Conservation (phyloP, 208 protist species). For the Kentomonas sorsogonicus region DNA sequence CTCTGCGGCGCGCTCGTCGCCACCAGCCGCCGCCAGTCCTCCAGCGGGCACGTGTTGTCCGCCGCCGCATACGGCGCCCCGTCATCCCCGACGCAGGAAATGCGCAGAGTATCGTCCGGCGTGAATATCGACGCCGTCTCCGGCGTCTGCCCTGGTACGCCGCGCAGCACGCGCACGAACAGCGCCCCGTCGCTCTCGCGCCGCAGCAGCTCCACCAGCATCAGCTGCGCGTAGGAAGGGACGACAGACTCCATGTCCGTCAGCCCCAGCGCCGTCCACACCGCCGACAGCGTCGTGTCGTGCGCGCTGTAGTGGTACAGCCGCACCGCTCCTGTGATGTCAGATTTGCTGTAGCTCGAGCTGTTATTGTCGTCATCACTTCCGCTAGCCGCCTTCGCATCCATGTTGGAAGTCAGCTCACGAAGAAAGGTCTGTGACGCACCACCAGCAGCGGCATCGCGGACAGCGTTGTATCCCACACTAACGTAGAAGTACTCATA, state of each 20-base stretch:
- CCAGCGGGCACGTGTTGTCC: conserved; percentile 21
- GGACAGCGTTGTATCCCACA: too few species aligned
- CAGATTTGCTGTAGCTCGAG: too few species aligned
- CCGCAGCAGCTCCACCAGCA: conserved; percentile 50
- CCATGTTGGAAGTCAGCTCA: too few species aligned
- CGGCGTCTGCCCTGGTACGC: conserved; percentile 38
- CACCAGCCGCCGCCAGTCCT: conserved; percentile 54
- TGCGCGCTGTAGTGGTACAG: conserved; percentile 73
- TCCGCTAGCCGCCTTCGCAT: too few species aligned
- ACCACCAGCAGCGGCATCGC: too few species aligned
- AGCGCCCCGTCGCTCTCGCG: conserved; percentile 3
- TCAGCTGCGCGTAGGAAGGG: conserved; percentile 55
- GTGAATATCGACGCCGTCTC: conserved; percentile 22
- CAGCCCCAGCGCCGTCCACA: conserved; percentile 40
- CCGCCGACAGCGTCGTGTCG: conserved; percentile 56
- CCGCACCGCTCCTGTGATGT: too few species aligned
- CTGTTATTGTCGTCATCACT: too few species aligned
- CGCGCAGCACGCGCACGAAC: conserved; percentile 46
- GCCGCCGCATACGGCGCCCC: conserved; percentile 17
- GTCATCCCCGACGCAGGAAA: conserved; percentile 31
- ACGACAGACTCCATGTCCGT: conserved; percentile 29
- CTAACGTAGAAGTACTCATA: too few species aligned
- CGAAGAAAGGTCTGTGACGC: too few species aligned
- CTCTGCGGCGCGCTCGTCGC: conserved; percentile 36
- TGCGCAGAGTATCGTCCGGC: conserved; percentile 16